Evolutionary conservation across 352 stramenopile genomes (phyloP), one percentile per base, ranked within the genome.

Genomic region (Peronosclerospora sorghi): DNA sequence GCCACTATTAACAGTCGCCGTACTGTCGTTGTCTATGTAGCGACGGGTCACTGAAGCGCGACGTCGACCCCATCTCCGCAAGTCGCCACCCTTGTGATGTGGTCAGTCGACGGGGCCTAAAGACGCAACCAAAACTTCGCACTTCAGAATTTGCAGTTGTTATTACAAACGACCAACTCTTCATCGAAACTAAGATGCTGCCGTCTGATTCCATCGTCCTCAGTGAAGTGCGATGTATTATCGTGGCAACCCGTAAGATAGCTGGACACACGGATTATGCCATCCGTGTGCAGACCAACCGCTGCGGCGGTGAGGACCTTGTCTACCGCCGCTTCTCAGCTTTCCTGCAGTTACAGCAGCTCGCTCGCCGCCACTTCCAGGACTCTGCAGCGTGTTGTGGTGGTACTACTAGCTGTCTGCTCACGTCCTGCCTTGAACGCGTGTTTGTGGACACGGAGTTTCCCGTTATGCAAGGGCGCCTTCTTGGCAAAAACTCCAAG

Each of bases 301-400:
- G 62, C 24, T 76, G 58, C 43, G 68, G 68, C 47, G 63, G 77
- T 23, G 56, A 60, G 13, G 68, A 71, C 50, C 65, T 91, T 47
- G 73, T 91, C 1, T 88, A 88, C 62, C 73, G 78, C 35, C 78
- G 78, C 48, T 91, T 86, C 68, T 91, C 78, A 41, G 73, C 75
- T 35, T 91, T 91, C 51, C 58, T 88, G 48, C 71, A 91, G 59
- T 73, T 91, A 15, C 78, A 91, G 57, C 71, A 77, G 9, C 65
- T 88, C 18, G 72, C 63, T 18, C 54, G 64, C 34, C 75, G 72
- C 43, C 73, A 86, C 52, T 77, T 91, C 48, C 56, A 83, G 43
- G 67, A 86, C 48, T 45, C 62, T 34, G 48, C 49, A 21, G 66
- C 55, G 45, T 88, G 78, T 62, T 87, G 78, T 56, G 73, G 69